Percentiles rank a stretch among this genome's conserved stretches.
Conservation (phyloP, 148 eudicot genomes). For the Chenopodium formosanum region DNA sequence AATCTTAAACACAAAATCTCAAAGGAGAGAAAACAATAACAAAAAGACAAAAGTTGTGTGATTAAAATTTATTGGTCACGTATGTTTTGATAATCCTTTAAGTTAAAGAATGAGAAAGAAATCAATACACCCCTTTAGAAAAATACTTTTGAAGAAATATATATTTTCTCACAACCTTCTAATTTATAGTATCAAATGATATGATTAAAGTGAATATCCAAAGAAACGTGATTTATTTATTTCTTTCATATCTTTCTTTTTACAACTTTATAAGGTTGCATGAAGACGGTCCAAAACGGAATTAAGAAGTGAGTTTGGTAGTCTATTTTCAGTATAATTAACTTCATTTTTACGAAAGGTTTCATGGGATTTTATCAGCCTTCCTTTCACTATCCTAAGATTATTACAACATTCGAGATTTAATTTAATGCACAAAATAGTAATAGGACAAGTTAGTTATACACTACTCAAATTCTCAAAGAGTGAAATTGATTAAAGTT, state of each 20-base stretch:
- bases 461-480: constrained; percentile 20
- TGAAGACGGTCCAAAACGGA: background rate
- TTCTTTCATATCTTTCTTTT: too few species aligned
- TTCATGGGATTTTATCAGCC: constrained; percentile 22
- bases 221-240: too few species aligned
- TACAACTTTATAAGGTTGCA: background rate
- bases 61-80: background rate
- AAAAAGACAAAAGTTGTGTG: background rate
- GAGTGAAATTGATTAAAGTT: constrained; percentile 15
- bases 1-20: background rate
- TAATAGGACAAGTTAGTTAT: constrained; percentile 19
- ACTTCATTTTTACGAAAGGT: constrained; percentile 32
- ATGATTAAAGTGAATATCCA: too few species aligned
- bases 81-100: background rate
- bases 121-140: background rate
- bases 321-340: constrained; percentile 2
- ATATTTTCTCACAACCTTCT: background rate
- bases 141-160: too few species aligned
- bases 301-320: background rate
- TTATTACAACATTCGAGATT: constrained; percentile 1
- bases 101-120: background rate
- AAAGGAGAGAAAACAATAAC: background rate
- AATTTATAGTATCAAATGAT: background rate
- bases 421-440: background rate
- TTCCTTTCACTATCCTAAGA: constrained; percentile 18